These are phyloP conservation scores for Boletus barrowsii DNA, from an alignment of 768 basidiomycete species.

Conservation along the genomic window DNA sequence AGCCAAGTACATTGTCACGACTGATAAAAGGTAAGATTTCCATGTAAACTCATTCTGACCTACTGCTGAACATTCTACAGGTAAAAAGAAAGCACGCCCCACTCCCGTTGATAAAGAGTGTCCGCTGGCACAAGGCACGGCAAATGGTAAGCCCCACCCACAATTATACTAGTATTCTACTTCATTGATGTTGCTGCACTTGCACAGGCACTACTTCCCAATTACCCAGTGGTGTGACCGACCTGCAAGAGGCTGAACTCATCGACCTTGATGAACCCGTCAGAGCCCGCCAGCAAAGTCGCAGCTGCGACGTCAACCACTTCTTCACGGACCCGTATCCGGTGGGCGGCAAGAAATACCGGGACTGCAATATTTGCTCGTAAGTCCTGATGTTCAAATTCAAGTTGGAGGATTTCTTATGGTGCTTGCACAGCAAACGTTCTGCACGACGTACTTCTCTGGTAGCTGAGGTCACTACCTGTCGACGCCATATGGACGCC, in stretches of 20 bases:
- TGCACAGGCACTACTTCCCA: too few species aligned
- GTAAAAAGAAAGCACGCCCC: neutral
- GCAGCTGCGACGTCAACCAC: neutral
- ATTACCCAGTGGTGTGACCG: neutral
- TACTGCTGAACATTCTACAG: neutral
- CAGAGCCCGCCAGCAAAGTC: neutral
- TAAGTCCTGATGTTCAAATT: neutral
- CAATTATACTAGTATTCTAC: too few species aligned
- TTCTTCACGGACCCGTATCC: neutral
- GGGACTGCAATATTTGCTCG: neutral
- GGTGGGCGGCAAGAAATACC: neutral
- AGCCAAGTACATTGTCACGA: neutral
- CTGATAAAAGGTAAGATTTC: neutral
- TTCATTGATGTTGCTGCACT: too few species aligned
- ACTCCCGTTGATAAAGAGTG: too few species aligned
- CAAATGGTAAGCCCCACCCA: too few species aligned
- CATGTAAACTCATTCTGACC: neutral
- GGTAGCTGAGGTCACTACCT: neutral
- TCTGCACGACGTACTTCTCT: neutral
- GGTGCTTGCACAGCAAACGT: neutral
- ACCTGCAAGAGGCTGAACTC: neutral
- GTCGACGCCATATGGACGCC: neutral
- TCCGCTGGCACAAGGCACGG: too few species aligned
- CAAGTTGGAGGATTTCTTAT: neutral
- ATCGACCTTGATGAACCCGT: neutral